These are phyloP conservation scores for Chenopodium quinoa DNA, from an alignment of 148 eudicot genomes.

Conservation along the genomic window DNA sequence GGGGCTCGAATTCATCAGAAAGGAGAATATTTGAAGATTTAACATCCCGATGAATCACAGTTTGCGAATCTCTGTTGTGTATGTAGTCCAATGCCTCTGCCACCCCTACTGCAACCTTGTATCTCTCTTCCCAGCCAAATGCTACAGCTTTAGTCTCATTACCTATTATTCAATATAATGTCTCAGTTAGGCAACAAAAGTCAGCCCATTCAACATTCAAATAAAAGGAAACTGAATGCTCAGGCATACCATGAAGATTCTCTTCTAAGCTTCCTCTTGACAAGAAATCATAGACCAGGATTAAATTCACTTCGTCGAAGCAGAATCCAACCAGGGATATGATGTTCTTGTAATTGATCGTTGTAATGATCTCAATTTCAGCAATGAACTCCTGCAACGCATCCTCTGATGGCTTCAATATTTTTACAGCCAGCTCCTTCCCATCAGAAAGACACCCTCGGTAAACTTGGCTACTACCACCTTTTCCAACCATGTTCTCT, in stretches of 20 bases:
- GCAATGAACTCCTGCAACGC: slow-evolving; percentile 59
- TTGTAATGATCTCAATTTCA: slow-evolving; percentile 83
- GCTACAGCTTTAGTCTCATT: slow-evolving; percentile 37
- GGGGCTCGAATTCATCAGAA: slow-evolving; percentile 77
- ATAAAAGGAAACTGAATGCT: neutral
- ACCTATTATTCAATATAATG: slow-evolving; percentile 39
- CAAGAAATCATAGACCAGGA: slow-evolving; percentile 74
- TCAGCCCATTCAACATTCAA: neutral
- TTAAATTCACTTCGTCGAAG: slow-evolving; percentile 56
- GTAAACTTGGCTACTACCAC: slow-evolving; percentile 85
- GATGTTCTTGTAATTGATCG: slow-evolving; percentile 74
- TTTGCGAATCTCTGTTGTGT: slow-evolving; percentile 48
- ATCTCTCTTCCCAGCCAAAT: slow-evolving; percentile 81
- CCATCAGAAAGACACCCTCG: slow-evolving; percentile 75
- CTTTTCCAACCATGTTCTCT: slow-evolving; percentile 80
- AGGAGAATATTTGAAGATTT: slow-evolving; percentile 89
- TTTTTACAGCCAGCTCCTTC: slow-evolving; percentile 87
- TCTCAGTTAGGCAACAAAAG: neutral
- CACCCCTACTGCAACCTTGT: slow-evolving; percentile 79
- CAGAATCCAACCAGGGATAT: slow-evolving; percentile 79
- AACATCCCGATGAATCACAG: slow-evolving; percentile 90
- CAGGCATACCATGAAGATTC: slow-evolving; percentile 65
- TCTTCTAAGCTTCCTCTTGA: slow-evolving; percentile 91
- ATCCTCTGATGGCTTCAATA: slow-evolving; percentile 72
- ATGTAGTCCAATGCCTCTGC: slow-evolving; percentile 90